A percentile compares a stretch with the other conserved stretches of the same genome.
Evolutionary conservation across 768 basidiomycete species (phyloP).

Genomic region (Lactarius hatsudake): DNA sequence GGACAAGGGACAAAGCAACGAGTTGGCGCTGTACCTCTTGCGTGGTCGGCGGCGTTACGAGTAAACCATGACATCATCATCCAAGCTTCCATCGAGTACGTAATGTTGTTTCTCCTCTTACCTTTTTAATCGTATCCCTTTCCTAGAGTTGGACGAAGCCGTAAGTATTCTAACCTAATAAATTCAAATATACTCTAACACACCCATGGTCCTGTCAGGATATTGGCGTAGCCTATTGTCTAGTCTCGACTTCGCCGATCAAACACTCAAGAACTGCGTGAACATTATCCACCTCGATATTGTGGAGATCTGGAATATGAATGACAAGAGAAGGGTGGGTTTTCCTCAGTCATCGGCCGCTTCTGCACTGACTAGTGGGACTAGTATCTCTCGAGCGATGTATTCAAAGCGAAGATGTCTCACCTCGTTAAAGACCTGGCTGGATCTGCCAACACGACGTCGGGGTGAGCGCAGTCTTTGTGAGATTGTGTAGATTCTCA

Average conservation of each 20-base stretch:
- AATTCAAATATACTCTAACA: neutral
- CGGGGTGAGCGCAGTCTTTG: neutral
- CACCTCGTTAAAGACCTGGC: slow-evolving; percentile 4
- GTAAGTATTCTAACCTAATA: neutral
- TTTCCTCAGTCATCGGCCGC: neutral
- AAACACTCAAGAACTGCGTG: neutral
- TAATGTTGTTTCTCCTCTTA: neutral
- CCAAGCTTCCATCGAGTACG: neutral
- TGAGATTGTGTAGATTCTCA: neutral
- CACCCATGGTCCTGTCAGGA: neutral
- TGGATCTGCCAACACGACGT: neutral
- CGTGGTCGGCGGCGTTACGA: neutral
- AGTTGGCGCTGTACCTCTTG: neutral
- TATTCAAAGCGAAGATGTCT: slow-evolving; percentile 3
- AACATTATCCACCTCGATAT: slow-evolving; percentile 10
- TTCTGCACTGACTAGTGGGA: neutral
- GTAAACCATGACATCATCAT: neutral
- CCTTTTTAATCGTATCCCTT: neutral
- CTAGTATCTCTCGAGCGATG: slow-evolving; percentile 8
- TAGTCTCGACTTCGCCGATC: neutral
- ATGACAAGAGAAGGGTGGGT: slow-evolving; percentile 1
- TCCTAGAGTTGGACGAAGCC: neutral
- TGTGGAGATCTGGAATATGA: slow-evolving; percentile 8
- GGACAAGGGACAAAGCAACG: neutral
- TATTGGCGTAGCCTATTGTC: slow-evolving; percentile 11